Evolutionary conservation across 768 basidiomycete species (phyloP), one percentile per base, ranked within the genome.

Genomic region (Grammothele lineata): DNA sequence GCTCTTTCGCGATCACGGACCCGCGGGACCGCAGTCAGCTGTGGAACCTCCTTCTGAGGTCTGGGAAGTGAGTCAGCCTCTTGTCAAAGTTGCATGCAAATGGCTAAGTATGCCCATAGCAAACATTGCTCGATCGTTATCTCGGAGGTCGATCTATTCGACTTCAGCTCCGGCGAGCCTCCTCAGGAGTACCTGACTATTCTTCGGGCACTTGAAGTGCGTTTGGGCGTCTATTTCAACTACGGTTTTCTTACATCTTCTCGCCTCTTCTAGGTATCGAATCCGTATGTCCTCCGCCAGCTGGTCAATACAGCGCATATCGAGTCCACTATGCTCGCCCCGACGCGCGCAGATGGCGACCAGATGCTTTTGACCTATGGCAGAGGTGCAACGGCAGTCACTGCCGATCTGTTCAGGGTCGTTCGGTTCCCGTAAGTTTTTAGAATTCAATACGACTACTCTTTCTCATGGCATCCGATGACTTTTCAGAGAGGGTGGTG

Each of bases 121-220:
- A 46, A 34, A 8, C 62, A 75, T 19, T 68, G 63, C 19, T 66
- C 66, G 5, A 80, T 92, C 50, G 73, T 88, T 55, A 80, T 86
- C 43, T 74, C 78, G 19, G 73, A 78, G 47, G 81, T 74, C 32
- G 92, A 94, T 57, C 54, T 88, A 33, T 97, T 96, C 61, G 90
- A 96, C 59, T 94, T 78, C 56, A 72, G 73, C 30, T 49, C 55
- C 1, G 92, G 92, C 22, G 92, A 95, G 59, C 84, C 87, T 10
- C 74, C 77, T 2, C 59, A 60, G 17, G 49, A 75, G 18, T 74
- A 83, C 42, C 69, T 80, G 3, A 97, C 94, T 5, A 77, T 94
- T 21, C 72, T 95, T 21, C 84, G 92, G 21, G 85, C 85, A 15
- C 75, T 97, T 7, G 81, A 87, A 22, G 95, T 92, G 52, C 7